Percentiles rank a stretch among this genome's conserved stretches.
Conservation (phyloP, 768 basidiomycete species). For the Paxillus rubicundulus region DNA sequence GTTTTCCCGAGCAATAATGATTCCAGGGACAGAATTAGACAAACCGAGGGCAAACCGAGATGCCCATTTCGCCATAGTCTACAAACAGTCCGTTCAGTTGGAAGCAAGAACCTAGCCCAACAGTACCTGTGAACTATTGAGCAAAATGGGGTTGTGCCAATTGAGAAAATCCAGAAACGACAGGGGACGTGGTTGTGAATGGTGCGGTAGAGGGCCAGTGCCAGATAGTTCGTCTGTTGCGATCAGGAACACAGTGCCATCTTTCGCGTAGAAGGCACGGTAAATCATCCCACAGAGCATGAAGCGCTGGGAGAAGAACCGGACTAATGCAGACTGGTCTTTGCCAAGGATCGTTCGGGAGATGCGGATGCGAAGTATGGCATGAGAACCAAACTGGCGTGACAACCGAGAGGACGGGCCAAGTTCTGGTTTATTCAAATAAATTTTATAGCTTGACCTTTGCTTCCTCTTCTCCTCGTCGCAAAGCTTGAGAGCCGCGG, state of each 20-base stretch:
- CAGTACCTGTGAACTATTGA: slow-evolving; percentile 53
- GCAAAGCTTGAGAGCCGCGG: slow-evolving; percentile 35
- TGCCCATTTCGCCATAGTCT: slow-evolving; percentile 65
- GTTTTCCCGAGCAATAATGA: slow-evolving; percentile 36
- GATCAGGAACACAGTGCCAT: slow-evolving; percentile 52
- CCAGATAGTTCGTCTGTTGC: slow-evolving; percentile 47
- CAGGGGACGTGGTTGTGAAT: slow-evolving; percentile 9
- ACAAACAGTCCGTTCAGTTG: background rate
- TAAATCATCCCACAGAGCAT: slow-evolving; percentile 54
- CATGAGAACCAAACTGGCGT: slow-evolving; percentile 62
- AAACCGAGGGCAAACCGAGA: slow-evolving; percentile 60
- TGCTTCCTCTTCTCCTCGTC: slow-evolving; percentile 1
- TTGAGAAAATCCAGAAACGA: slow-evolving; percentile 49
- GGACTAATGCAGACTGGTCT: slow-evolving; percentile 30
- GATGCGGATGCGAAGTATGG: slow-evolving; percentile 51
- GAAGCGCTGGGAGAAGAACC: slow-evolving; percentile 48
- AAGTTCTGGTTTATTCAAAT: slow-evolving; percentile 48
- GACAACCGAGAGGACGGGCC: slow-evolving; percentile 56
- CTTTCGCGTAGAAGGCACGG: slow-evolving; percentile 61
- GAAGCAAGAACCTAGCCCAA: background rate
- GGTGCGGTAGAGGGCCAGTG: background rate
- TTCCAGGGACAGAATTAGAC: slow-evolving; percentile 62
- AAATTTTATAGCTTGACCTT: slow-evolving; percentile 32
- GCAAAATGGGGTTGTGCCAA: slow-evolving; percentile 51
- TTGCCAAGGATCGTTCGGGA: slow-evolving; percentile 32